Percentiles rank a stretch among this genome's conserved stretches.
Conservation (phyloP, 805 yeast genomes). For the Starmera dryadoides region DNA sequence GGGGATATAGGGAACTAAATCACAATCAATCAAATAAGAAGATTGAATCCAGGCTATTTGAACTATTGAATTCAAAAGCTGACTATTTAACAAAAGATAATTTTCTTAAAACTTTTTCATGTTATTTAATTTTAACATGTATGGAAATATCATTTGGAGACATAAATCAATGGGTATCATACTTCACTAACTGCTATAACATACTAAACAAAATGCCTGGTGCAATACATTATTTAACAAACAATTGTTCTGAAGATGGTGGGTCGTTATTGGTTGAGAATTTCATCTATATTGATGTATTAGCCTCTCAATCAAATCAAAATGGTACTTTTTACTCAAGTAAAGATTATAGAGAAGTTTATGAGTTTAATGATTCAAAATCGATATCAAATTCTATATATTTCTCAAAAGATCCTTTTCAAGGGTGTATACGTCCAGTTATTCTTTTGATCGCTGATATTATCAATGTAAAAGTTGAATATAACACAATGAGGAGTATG, state of each 20-base stretch:
- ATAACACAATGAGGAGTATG: conserved; percentile 3
- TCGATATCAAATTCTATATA: too few relatives aligned
- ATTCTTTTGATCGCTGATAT: conserved; percentile 17
- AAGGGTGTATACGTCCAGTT: conserved; percentile 20
- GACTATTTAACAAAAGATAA: conserved; percentile 8
- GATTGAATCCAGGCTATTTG: background rate
- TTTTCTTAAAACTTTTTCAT: conserved; percentile 10
- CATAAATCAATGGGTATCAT: conserved; percentile 13
- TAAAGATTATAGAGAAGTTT: conserved; percentile 10
- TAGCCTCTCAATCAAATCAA: conserved; percentile 19
- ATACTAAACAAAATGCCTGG: conserved; percentile 16
- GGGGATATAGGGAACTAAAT: conserved; percentile 37
- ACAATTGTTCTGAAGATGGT: conserved; percentile 10
- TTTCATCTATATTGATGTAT: conserved; percentile 14
- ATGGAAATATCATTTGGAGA: conserved; percentile 19
- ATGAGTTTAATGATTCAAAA: background rate
- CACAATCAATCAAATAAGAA: background rate
- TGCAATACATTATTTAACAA: conserved; percentile 8
- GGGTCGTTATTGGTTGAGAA: conserved; percentile 16
- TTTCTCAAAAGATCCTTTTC: conserved; percentile 16
- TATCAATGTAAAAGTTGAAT: conserved; percentile 13
- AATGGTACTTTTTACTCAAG: conserved; percentile 22
- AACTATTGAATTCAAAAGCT: conserved; percentile 17
- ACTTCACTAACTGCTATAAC: conserved; percentile 12
- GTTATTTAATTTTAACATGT: conserved; percentile 13